Base-by-base conservation (phyloP, 768 basidiomycete species). In the Baorangia bicolor region DNA sequence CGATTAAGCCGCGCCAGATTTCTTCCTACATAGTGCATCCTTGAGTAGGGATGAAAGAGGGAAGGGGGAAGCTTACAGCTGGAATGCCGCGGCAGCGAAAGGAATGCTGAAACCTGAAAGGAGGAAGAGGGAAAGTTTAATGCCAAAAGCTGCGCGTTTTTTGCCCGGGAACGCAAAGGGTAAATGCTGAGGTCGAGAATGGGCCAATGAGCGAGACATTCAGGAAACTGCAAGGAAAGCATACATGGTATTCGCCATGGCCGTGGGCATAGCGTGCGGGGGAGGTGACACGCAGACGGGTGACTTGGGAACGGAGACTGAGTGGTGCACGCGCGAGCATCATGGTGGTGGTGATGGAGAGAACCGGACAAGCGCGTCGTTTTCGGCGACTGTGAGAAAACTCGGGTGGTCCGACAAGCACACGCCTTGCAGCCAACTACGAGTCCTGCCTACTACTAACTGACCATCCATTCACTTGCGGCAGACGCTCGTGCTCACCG, bases 41-140 rank as follows among this genome's bases (percentile, higher is more conserved):
- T 33, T 64, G 42, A 62, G 62, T 14, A 16, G 20, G 31, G 30
- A 25, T 33, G 3, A 16, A 18, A 3, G 28, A 42, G 13, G 9
- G 18, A 6, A 23, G 16, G 1, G 28, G 38, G 37, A 47, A 18
- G 75, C 89, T 60, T 62, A 91, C 89, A 91, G 59, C 70, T 90
- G 88, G 65, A 78, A 82, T 37, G 65, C 69, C 5, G 81, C 74
- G 6, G 87, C 88, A 51, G 78, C 59, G 70, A 91, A 84, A 27
- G 89, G 89, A 58, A 90, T 81, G 53, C 79, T 69, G 69, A 89
- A 88, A 13, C 88, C 89, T 13, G 74, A 56, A 14, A 68, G 45
- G 52, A 91, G 76, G 70, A 64, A 75, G 49, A 57, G 58, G 27
- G 63, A 64, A 4, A 74, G 61, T 50, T 73, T 73, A 35, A 64